These are phyloP conservation scores for Microcyclospora tardicrescens DNA, from an alignment of 2,329 filamentous ascomycete species.

Conservation along the genomic window DNA sequence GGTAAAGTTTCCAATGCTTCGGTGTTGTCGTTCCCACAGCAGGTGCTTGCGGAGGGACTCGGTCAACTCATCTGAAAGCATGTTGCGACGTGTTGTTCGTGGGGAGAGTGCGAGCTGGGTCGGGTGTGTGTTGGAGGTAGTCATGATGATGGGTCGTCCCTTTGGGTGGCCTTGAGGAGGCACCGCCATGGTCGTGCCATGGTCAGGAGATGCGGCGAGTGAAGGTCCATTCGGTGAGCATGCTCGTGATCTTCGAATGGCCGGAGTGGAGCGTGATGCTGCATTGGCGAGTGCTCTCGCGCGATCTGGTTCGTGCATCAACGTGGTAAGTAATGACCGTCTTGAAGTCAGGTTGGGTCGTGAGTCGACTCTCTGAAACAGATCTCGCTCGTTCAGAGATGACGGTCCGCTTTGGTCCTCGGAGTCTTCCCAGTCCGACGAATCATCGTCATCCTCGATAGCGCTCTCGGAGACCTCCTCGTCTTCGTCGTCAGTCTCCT, in stretches of 20 bases:
- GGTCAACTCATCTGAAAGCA: slow-evolving; percentile 88
- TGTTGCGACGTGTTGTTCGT: slow-evolving; percentile 81
- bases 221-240: slow-evolving; percentile 57
- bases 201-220: slow-evolving; percentile 42
- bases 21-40: slow-evolving; percentile 90
- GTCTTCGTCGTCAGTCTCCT: slow-evolving; percentile 42
- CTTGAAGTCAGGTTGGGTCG: slow-evolving; percentile 72
- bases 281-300: slow-evolving; percentile 55
- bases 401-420: slow-evolving; percentile 70
- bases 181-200: slow-evolving; percentile 1
- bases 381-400: slow-evolving; percentile 56
- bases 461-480: slow-evolving; percentile 66
- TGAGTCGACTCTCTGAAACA: slow-evolving; percentile 88
- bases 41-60: slow-evolving; percentile 85
- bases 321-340: slow-evolving; percentile 76
- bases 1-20: slow-evolving; percentile 76
- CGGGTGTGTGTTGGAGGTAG: slow-evolving; percentile 53
- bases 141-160: slow-evolving; percentile 70
- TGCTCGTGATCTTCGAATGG: slow-evolving; percentile 47
- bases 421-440: slow-evolving; percentile 43
- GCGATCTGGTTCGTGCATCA: slow-evolving; percentile 71
- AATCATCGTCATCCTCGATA: slow-evolving; percentile 46
- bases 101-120: slow-evolving; percentile 58
- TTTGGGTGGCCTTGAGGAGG: slow-evolving; percentile 34
- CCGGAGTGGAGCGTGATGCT: slow-evolving; percentile 44